Percentiles rank a stretch among this genome's conserved stretches.
These are phyloP conservation scores for Diaporthe sp. DNA, from an alignment of 2,329 filamentous ascomycete species.

Conservation along the genomic window DNA sequence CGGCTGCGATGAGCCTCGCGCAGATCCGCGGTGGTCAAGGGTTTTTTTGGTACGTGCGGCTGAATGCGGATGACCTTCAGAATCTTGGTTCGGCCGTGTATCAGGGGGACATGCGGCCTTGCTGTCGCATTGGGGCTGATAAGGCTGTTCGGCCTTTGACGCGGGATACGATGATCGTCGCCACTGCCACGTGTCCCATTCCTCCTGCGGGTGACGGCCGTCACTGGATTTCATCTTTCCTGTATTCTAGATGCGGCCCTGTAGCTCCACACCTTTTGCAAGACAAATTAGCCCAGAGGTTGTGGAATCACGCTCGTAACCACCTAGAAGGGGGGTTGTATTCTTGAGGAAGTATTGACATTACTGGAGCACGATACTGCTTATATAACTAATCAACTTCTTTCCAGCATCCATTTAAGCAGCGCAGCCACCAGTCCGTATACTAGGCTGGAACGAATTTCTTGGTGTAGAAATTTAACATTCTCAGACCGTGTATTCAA, in stretches of 20 bases:
- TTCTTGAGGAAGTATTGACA: neutral
- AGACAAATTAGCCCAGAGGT: neutral
- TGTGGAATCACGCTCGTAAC: neutral
- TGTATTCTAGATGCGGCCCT: neutral
- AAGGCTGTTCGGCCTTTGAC: neutral
- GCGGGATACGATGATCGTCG: neutral
- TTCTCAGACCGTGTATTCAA: neutral
- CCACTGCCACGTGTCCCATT: slow-evolving; percentile 11
- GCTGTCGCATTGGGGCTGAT: neutral
- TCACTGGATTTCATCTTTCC: neutral
- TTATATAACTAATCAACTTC: too few species aligned
- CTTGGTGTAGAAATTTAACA: neutral
- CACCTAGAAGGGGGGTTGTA: neutral
- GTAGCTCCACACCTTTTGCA: neutral
- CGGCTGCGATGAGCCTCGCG: neutral
- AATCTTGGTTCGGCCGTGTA: neutral
- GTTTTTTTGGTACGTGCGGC: neutral
- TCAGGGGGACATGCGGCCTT: neutral
- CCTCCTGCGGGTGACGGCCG: neutral
- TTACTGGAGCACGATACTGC: neutral
- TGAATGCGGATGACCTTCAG: neutral
- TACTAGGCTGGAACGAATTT: neutral
- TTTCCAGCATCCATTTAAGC: neutral
- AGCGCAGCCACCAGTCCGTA: too few species aligned
- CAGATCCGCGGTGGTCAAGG: neutral